Percentiles rank a stretch among this genome's conserved stretches.
phyloP scores from a whole-genome alignment of 2,329 filamentous ascomycete species.

The Dactylellina cionopaga region DNA sequence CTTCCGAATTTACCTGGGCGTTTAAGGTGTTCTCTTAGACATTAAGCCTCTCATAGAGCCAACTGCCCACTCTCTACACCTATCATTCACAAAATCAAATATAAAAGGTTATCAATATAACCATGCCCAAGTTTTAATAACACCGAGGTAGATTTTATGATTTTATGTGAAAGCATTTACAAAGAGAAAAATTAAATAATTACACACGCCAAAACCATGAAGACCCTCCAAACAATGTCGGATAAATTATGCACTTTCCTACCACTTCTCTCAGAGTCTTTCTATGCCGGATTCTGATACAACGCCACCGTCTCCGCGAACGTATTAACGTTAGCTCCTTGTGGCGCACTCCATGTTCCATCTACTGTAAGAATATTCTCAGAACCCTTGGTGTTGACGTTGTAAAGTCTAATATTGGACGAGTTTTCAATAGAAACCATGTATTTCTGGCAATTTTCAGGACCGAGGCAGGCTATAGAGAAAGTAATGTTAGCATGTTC shows the following conservation, averaged over 20 bases:
- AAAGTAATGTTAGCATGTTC: slow-evolving; percentile 7
- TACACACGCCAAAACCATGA: no score
- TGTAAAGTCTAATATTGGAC: slow-evolving; percentile 34
- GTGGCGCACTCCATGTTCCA: slow-evolving; percentile 19
- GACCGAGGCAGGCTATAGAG: slow-evolving; percentile 38
- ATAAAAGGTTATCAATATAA: no score
- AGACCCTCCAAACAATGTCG: not conserved
- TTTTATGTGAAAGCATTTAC: no score
- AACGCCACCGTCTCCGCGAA: slow-evolving; percentile 21
- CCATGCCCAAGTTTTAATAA: no score
- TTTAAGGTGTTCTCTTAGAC: no score
- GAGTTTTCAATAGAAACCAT: slow-evolving; percentile 38
- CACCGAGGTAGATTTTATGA: no score
- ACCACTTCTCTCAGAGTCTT: not conserved
- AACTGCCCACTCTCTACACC: no score
- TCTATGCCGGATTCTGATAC: slow-evolving; percentile 10
- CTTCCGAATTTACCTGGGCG: no score
- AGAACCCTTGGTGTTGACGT: slow-evolving; percentile 30
- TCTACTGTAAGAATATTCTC: slow-evolving; percentile 23
- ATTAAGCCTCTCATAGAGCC: no score
- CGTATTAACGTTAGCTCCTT: slow-evolving; percentile 19
- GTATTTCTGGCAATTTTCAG: slow-evolving; percentile 42
- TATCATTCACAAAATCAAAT: no score
- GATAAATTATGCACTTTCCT: not conserved
- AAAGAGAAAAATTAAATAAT: no score